Conservation (phyloP, 2,329 filamentous ascomycete genomes). For the Stachybotrys chartarum region DNA sequence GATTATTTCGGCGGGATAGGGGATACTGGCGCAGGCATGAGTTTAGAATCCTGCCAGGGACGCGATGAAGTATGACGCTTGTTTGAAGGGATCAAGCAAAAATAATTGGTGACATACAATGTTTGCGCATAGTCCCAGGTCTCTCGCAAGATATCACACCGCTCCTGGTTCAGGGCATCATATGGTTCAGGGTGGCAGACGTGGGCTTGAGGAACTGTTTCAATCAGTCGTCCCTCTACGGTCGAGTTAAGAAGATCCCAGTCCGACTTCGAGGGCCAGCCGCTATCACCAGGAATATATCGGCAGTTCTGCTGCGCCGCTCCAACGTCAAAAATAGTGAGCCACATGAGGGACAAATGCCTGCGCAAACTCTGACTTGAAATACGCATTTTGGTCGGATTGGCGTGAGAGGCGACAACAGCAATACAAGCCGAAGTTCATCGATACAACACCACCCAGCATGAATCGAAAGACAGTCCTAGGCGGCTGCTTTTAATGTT, state of each 20-base stretch:
- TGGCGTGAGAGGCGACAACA: no score
- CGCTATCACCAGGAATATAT: conserved; percentile 34
- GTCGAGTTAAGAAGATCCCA: conserved; percentile 44
- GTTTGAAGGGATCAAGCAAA: no score
- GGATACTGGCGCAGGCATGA: no score
- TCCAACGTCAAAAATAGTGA: neutral
- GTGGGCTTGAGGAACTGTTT: conserved; percentile 39
- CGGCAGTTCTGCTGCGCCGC: neutral
- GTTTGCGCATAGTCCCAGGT: conserved; percentile 26
- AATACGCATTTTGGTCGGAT: no score
- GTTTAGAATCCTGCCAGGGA: no score
- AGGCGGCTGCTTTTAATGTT: no score
- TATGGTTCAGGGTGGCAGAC: conserved; percentile 36
- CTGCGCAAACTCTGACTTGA: no score
- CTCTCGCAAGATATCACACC: neutral
- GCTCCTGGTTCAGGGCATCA: neutral
- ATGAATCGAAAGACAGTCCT: no score
- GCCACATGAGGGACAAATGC: no score
- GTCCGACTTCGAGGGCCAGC: conserved; percentile 35
- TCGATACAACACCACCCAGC: no score
- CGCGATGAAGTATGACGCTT: no score
- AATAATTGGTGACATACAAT: conserved; percentile 30
- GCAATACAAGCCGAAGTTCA: no score
- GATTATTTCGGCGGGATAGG: conserved; percentile 14
- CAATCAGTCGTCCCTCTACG: conserved; percentile 39